Evolutionary conservation across 805 yeast species (phyloP), one percentile per base, ranked within the genome.

Genomic region (Cyberlindnera mrakii): DNA sequence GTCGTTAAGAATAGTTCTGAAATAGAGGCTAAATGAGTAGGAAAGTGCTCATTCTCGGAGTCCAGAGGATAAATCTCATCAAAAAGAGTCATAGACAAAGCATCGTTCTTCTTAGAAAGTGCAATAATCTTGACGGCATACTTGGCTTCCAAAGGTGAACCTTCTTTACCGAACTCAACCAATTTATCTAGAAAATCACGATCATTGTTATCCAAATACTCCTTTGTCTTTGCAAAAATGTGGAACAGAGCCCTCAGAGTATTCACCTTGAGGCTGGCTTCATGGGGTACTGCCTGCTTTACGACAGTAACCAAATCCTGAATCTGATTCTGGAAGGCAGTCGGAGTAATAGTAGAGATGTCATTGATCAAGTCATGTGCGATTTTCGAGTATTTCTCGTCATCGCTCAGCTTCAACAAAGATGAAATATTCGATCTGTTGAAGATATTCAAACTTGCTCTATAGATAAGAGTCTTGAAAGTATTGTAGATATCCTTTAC

Each of bases 351-450:
- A 3, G 59, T 53, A 0, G 95, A 79, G 3, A 85, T 74, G 34
- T 74, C 68, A 45, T 78, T 80, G 20, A 87, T 61, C 4, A 84
- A 49, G 39, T 71, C 77, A 43, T 78, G 75, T 0, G 89, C 72
- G 23, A 62, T 49, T 6, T 59, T 40, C 33, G 55, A 50, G 50
- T 65, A 54, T 11, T 60, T 51, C 37, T 60, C 55, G 6, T 51
- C 41, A 3, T 59, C 39, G 39, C 74, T 64, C 30, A 68, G 53
- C 16, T 63, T 69, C n/a, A 85, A 60, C 5, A 85, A 62, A 15
- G 75, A 68, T 0, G 74, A 61, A 16, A 87, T 67, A 53, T 78
- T 84, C 17, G 86, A 75, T 52, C 75, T 73, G 64, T 87, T 89
- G 61, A 74, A 83, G 18, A 82, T 56, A 3, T 83, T 60, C 29